Conservation (phyloP, 345 rosid species). For the Mercurialis annua region DNA sequence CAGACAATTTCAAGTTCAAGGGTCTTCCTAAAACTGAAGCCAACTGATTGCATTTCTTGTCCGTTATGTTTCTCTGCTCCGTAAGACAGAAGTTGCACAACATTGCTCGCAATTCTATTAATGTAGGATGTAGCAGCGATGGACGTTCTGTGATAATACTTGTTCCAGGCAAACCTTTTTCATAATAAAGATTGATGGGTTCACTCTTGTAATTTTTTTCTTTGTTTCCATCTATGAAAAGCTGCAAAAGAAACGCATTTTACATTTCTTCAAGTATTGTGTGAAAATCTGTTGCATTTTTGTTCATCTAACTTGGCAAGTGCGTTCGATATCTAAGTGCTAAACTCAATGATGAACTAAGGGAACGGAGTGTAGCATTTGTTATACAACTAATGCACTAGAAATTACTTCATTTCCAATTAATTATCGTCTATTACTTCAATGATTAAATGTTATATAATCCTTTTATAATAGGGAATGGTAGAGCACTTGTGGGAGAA, state of each 20-base stretch:
- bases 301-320: background rate
- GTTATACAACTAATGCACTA: too few relatives aligned
- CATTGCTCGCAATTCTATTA: conserved; percentile 16
- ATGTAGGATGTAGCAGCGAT: conserved; percentile 5
- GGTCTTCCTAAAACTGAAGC: conserved; percentile 32
- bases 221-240: background rate
- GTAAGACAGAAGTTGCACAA: conserved; percentile 7
- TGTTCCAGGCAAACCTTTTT: background rate
- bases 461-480: too few relatives aligned
- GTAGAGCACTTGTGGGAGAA: too few relatives aligned
- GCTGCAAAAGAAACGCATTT: conserved; percentile 1
- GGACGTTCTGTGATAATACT: background rate
- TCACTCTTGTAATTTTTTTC: background rate
- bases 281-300: background rate
- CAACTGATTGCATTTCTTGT: conserved; percentile 21
- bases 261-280: background rate
- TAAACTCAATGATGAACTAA: too few relatives aligned
- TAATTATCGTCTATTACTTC: too few relatives aligned
- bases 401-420: too few relatives aligned
- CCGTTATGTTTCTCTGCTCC: background rate
- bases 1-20: conserved; percentile 32
- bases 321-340: too few relatives aligned
- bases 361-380: too few relatives aligned
- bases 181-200: conserved; percentile 13
- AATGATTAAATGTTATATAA: too few relatives aligned